Conservation (phyloP, 148 eudicot genomes). For the Cornus controversa region DNA sequence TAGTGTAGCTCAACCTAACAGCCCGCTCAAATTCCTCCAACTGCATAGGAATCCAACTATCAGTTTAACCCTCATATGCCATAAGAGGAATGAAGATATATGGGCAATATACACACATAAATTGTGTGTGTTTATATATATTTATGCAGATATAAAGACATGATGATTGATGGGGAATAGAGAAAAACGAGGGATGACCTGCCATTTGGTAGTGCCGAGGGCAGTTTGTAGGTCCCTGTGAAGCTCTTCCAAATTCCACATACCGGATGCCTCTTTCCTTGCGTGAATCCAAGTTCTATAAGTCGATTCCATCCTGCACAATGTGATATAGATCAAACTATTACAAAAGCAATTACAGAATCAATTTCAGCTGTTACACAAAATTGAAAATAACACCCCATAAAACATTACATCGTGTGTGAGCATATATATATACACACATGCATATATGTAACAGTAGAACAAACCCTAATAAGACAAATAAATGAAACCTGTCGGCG, state of each 20-base stretch:
- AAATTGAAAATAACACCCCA: background rate
- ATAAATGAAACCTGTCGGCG: conserved; percentile 56
- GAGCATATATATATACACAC: background rate
- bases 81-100: no score
- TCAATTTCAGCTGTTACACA: background rate
- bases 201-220: conserved; percentile 85
- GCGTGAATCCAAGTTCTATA: conserved; percentile 81
- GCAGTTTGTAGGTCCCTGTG: conserved; percentile 63
- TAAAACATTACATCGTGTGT: background rate
- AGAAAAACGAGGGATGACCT: conserved; percentile 37
- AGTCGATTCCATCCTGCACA: conserved; percentile 75
- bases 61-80: background rate
- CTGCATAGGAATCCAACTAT: conserved; percentile 33
- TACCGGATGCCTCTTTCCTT: conserved; percentile 42
- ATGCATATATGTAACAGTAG: background rate
- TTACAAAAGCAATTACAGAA: background rate
- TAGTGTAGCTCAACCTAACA: conserved; percentile 51
- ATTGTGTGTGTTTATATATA: no score
- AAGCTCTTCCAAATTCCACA: conserved; percentile 60
- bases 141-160: background rate
- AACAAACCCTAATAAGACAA: background rate
- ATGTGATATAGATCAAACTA: background rate
- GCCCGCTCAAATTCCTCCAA: conserved; percentile 82
- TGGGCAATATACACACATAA: no score
- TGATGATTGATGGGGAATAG: background rate